These are phyloP conservation scores for Pseudocercospora eumusae DNA, from an alignment of 2,329 filamentous ascomycete genomes.

Conservation along the genomic window DNA sequence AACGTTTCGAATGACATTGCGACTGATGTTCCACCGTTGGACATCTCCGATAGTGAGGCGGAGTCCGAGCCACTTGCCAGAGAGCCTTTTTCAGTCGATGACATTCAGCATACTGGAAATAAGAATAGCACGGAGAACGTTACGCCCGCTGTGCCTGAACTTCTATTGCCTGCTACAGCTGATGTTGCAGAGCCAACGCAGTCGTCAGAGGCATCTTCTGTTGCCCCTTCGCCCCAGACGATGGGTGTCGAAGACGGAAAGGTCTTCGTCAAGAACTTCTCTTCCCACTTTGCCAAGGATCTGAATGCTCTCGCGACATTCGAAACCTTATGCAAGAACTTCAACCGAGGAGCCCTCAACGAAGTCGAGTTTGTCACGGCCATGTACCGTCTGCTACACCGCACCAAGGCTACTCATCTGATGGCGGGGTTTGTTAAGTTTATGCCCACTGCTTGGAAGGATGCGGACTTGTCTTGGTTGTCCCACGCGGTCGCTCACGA, in stretches of 20 bases:
- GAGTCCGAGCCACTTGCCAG: background rate
- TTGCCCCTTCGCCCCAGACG: background rate
- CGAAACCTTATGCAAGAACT: conserved; percentile 17
- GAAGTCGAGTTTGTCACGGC: conserved; percentile 25
- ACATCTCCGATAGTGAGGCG: background rate
- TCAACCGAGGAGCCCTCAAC: conserved; percentile 17
- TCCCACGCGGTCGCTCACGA: conserved; percentile 2
- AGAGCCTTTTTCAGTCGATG: background rate
- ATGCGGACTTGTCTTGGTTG: conserved; percentile 20
- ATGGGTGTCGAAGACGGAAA: conserved; percentile 1
- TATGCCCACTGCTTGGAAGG: conserved; percentile 24
- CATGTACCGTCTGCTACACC: conserved; percentile 24
- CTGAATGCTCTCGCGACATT: conserved; percentile 16
- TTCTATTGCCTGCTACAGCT: background rate
- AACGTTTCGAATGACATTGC: background rate
- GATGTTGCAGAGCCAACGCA: background rate
- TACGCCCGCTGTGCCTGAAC: background rate
- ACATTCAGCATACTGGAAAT: background rate
- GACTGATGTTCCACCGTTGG: background rate
- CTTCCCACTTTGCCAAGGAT: conserved; percentile 12
- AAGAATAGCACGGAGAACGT: background rate
- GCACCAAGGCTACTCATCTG: conserved; percentile 15
- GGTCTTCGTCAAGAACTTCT: conserved; percentile 20
- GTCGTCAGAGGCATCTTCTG: background rate
- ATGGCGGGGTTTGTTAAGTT: conserved; percentile 22